A percentile compares a stretch with the other conserved stretches of the same genome.
phyloP scores from a whole-genome alignment of 306 rosid species.

The Dalbergia cochinchinensis region DNA sequence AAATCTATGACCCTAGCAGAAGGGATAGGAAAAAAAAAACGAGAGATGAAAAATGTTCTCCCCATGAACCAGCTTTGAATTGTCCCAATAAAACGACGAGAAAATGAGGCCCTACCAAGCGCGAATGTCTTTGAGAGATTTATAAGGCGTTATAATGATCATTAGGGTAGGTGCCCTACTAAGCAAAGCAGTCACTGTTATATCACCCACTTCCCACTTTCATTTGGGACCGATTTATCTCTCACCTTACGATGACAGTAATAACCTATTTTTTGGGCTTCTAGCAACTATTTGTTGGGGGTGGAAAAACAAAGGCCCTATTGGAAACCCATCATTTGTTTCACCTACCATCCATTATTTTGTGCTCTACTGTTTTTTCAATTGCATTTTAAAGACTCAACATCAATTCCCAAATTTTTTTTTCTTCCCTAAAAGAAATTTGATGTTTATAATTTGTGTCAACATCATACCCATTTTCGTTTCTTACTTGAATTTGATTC shows the following conservation, averaged over 20 bases:
- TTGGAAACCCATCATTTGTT: constrained; percentile 32
- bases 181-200: constrained; percentile 37
- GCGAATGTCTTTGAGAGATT: constrained; percentile 36
- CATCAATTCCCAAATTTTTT: neutral
- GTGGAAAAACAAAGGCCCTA: constrained; percentile 11
- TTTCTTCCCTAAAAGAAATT: neutral
- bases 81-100: constrained; percentile 31
- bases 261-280: neutral
- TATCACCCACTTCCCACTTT: constrained; percentile 47
- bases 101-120: constrained; percentile 47
- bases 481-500: constrained; percentile 25
- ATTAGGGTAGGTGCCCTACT: constrained; percentile 51
- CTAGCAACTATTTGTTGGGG: constrained; percentile 3
- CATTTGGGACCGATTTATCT: constrained; percentile 34
- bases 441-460: constrained; percentile 2
- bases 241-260: constrained; percentile 6
- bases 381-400: constrained; percentile 39
- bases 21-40: neutral
- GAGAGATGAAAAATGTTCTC: neutral
- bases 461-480: constrained; percentile 27
- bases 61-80: neutral
- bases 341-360: constrained; percentile 47
- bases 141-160: constrained; percentile 43
- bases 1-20: constrained; percentile 27
- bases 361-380: constrained; percentile 16